Conservation (phyloP, 2,329 filamentous ascomycete species). For the Ophiostoma australiae region DNA sequence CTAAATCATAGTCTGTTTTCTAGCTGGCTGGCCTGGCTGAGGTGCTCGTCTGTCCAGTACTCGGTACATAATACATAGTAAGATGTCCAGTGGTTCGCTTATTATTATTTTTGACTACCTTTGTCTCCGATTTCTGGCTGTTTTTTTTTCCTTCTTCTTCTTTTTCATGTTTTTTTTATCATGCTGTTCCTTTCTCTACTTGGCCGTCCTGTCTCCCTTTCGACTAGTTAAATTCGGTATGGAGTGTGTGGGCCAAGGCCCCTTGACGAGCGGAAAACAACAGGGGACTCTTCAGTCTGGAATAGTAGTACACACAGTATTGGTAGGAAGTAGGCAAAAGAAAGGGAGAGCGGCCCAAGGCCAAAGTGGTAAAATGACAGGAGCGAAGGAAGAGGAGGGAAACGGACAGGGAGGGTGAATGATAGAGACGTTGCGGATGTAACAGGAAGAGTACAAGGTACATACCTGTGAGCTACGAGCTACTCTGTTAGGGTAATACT, state of each 20-base stretch:
- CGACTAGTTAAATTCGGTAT: neutral
- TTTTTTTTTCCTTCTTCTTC: neutral
- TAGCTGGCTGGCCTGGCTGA: neutral
- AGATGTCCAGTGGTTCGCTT: neutral
- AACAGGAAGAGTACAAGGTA: neutral
- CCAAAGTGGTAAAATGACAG: neutral
- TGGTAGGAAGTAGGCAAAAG: neutral
- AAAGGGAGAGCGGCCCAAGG: neutral
- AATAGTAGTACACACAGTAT: neutral
- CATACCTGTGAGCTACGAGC: neutral
- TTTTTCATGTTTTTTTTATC: neutral
- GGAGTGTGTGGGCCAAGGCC: neutral
- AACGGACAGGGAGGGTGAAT: neutral
- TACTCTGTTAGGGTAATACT: too few relatives aligned
- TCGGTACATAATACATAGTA: too few relatives aligned
- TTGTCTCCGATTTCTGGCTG: neutral
- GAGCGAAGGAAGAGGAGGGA: neutral
- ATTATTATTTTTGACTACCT: neutral
- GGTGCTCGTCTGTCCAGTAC: too few relatives aligned
- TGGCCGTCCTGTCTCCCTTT: neutral
- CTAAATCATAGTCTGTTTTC: neutral
- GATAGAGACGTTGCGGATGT: conserved; percentile 2
- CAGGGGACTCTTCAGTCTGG: neutral
- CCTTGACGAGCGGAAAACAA: conserved; percentile 3
- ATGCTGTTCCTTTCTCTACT: neutral